A percentile compares a stretch with the other conserved stretches of the same genome.
phyloP scores from a whole-genome alignment of 2,329 filamentous ascomycete species.

The Fusarium redolens region DNA sequence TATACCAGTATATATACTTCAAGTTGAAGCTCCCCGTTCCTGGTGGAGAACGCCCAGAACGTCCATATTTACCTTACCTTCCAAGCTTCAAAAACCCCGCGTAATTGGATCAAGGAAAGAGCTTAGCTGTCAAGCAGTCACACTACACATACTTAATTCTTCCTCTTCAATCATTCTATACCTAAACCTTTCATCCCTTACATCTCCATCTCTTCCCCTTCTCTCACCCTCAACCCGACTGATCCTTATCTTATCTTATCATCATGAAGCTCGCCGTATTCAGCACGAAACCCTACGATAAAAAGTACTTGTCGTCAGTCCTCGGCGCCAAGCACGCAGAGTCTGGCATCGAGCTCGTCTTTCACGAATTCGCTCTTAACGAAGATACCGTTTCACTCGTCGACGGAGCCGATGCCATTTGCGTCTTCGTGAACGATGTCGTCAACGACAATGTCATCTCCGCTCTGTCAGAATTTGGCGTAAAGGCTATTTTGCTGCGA shows the following conservation, averaged over 20 bases:
- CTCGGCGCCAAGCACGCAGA: conserved; percentile 49
- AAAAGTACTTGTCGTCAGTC: conserved; percentile 61
- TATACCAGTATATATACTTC: not conserved
- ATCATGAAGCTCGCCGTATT: conserved; percentile 71
- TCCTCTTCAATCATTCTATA: not conserved
- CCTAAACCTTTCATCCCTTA: not conserved
- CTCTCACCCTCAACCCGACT: not conserved
- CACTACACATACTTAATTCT: not conserved
- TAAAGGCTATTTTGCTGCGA: conserved; percentile 70
- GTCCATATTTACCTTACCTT: conserved; percentile 9
- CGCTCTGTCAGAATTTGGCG: conserved; percentile 60
- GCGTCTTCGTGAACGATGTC: conserved; percentile 76
- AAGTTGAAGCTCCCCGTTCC: conserved; percentile 11
- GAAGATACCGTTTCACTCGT: conserved; percentile 67
- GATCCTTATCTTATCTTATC: not conserved
- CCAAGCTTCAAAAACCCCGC: conserved; percentile 36
- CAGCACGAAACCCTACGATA: conserved; percentile 73
- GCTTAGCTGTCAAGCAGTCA: conserved; percentile 1
- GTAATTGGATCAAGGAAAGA: conserved; percentile 17
- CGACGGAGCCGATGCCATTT: conserved; percentile 66
- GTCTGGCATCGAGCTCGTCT: conserved; percentile 60
- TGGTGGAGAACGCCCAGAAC: conserved; percentile 38
- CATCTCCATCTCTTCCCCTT: not conserved
- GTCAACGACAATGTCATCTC: conserved; percentile 63
- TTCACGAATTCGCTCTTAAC: conserved; percentile 68